Percentiles rank a stretch among this genome's conserved stretches.
Evolutionary conservation across 306 rosid genomes (phyloP).

Genomic region (Vigna radiata): DNA sequence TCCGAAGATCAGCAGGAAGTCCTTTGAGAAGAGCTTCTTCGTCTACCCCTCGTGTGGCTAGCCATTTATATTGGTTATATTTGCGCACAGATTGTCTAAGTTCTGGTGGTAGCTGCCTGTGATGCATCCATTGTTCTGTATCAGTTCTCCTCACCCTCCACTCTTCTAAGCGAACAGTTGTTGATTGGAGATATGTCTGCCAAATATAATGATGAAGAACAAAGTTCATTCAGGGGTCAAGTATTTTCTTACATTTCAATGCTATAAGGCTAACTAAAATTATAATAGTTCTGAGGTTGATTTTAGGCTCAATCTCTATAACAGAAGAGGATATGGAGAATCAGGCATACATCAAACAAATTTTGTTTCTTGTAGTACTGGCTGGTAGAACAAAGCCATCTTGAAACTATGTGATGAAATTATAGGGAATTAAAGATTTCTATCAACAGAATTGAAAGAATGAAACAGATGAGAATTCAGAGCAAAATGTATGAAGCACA

Average conservation of each 20-base stretch:
- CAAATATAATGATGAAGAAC: neutral
- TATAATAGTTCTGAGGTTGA: neutral
- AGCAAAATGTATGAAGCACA: neutral
- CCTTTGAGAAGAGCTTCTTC: slow-evolving; percentile 83
- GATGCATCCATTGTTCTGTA: slow-evolving; percentile 97
- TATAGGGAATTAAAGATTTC: neutral
- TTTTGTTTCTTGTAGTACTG: slow-evolving; percentile 1
- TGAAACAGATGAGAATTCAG: neutral
- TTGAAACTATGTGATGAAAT: neutral
- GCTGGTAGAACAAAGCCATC: neutral
- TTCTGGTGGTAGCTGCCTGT: slow-evolving; percentile 83
- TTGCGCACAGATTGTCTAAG: slow-evolving; percentile 73
- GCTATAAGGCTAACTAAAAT: neutral
- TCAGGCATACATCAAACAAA: neutral
- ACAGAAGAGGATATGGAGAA: neutral
- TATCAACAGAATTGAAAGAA: neutral
- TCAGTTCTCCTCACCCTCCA: slow-evolving; percentile 94
- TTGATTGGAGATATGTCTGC: slow-evolving; percentile 91
- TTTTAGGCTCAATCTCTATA: neutral
- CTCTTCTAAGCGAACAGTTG: slow-evolving; percentile 87
- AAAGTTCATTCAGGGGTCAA: neutral
- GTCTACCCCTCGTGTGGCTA: slow-evolving; percentile 92
- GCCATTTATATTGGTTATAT: slow-evolving; percentile 92
- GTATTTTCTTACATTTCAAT: neutral
- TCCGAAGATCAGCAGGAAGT: slow-evolving; percentile 80